Conservation (phyloP, 306 rosid genomes). For the Notholithocarpus densiflorus region DNA sequence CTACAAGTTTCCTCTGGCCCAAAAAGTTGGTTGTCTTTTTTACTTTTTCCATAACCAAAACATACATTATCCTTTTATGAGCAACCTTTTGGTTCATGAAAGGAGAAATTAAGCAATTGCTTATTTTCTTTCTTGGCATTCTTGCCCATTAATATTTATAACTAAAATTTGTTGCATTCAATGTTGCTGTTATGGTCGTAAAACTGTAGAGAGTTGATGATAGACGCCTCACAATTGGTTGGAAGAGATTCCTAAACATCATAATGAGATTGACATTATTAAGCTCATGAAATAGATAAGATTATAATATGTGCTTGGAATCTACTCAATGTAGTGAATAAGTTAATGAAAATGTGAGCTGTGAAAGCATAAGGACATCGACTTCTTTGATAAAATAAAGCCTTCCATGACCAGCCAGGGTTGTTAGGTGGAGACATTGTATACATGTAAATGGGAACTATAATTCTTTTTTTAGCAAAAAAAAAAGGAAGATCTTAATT, state of each 20-base stretch:
- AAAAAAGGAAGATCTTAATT: neutral
- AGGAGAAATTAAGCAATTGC: constrained; percentile 5
- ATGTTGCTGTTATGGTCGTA: constrained; percentile 12
- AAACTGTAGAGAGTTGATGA: neutral
- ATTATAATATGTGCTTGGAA: constrained; percentile 29
- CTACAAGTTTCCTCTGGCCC: too few relatives aligned
- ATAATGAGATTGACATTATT: constrained; percentile 9
- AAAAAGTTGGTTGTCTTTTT: too few relatives aligned
- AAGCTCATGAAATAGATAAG: constrained; percentile 6
- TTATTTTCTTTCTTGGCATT: neutral
- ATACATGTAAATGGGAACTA: neutral
- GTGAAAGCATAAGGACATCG: neutral
- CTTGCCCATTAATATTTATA: constrained; percentile 6
- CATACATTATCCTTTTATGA: neutral
- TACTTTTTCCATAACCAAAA: too few relatives aligned
- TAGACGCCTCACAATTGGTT: constrained; percentile 6
- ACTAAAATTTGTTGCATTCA: constrained; percentile 2
- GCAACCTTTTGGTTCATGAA: neutral
- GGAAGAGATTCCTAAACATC: constrained; percentile 9
- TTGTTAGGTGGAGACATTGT: neutral
- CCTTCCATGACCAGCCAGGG: neutral
- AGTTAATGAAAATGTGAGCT: neutral
- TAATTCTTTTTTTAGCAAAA: neutral
- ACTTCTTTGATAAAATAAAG: too few relatives aligned
- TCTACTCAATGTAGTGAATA: constrained; percentile 31